Conservation (phyloP, 768 basidiomycete species). For the Paxillus rubicundulus region DNA sequence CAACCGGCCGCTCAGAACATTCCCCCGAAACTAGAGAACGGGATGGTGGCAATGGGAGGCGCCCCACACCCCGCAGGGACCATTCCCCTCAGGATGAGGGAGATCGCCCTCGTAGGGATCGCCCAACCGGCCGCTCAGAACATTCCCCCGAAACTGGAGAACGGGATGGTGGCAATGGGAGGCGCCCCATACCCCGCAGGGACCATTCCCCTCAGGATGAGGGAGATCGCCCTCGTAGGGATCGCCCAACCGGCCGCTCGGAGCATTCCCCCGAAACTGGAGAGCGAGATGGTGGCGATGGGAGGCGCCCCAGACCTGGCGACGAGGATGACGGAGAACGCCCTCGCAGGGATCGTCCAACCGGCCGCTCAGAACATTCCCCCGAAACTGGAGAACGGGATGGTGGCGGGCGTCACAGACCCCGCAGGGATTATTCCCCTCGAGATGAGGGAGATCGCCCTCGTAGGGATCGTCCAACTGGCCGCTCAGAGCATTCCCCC, state of each 20-base stretch:
- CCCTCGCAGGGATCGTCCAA: neutral
- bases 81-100: conserved; percentile 4
- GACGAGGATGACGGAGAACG: conserved; percentile 3
- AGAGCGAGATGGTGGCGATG: conserved; percentile 15
- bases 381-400: conserved; percentile 7
- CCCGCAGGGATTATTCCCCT: neutral
- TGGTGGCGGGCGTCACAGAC: conserved; percentile 1
- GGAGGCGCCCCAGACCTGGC: neutral
- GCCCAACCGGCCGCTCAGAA: conserved; percentile 13
- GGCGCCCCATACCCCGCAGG: neutral
- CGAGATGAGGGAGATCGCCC: neutral
- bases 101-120: neutral
- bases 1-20: conserved; percentile 3
- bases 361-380: neutral
- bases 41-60: neutral
- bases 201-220: conserved; percentile 1
- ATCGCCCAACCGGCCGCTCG: conserved; percentile 17
- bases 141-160: conserved; percentile 9
- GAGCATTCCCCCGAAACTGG: conserved; percentile 5
- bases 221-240: neutral
- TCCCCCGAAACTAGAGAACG: too few relatives aligned
- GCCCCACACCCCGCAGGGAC: neutral
- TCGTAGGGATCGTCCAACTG: conserved; percentile 6
- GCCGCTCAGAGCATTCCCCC: conserved; percentile 7
- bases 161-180: neutral